phyloP scores from a whole-genome alignment of 768 basidiomycete species.

The Serendipita sp. region DNA sequence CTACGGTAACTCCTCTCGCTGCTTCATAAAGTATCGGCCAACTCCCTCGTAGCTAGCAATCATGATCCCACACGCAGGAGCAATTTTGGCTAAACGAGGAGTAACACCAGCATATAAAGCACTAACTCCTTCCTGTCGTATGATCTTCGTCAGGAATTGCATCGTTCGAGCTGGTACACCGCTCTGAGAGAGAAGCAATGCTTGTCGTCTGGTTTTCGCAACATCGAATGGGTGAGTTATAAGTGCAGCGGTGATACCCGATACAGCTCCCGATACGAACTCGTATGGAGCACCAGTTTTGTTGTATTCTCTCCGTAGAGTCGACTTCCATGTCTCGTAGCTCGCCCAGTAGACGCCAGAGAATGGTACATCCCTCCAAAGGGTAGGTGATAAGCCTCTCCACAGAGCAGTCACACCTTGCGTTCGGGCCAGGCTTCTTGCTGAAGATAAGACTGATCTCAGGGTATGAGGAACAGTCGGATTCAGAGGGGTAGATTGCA shows the following conservation, averaged over 20 bases:
- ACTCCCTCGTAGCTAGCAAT: slow-evolving; percentile 79
- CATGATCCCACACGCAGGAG: slow-evolving; percentile 97
- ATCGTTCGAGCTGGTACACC: slow-evolving; percentile 22
- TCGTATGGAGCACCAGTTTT: slow-evolving; percentile 43
- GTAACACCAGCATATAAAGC: slow-evolving; percentile 72
- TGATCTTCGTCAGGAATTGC: slow-evolving; percentile 48
- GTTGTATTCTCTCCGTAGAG: slow-evolving; percentile 32
- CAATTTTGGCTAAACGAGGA: slow-evolving; percentile 87
- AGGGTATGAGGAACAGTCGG: slow-evolving; percentile 60
- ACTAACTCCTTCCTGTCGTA: slow-evolving; percentile 58
- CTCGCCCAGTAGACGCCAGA: slow-evolving; percentile 94
- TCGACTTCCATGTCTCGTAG: slow-evolving; percentile 69
- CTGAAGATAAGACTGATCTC: slow-evolving; percentile 48
- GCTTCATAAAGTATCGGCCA: slow-evolving; percentile 12
- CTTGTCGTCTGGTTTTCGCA: slow-evolving; percentile 85
- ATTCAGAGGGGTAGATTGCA: slow-evolving; percentile 71
- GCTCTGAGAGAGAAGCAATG: slow-evolving; percentile 44
- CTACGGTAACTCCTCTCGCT: neutral
- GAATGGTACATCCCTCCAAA: slow-evolving; percentile 97
- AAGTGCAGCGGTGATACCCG: slow-evolving; percentile 73
- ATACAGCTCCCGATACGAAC: slow-evolving; percentile 79
- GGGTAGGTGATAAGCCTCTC: slow-evolving; percentile 78
- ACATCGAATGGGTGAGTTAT: slow-evolving; percentile 94
- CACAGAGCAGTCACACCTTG: slow-evolving; percentile 63
- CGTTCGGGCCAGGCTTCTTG: slow-evolving; percentile 39